Evolutionary conservation across 805 yeast species (phyloP).

Genomic region (Wickerhamiella lipophila): DNA sequence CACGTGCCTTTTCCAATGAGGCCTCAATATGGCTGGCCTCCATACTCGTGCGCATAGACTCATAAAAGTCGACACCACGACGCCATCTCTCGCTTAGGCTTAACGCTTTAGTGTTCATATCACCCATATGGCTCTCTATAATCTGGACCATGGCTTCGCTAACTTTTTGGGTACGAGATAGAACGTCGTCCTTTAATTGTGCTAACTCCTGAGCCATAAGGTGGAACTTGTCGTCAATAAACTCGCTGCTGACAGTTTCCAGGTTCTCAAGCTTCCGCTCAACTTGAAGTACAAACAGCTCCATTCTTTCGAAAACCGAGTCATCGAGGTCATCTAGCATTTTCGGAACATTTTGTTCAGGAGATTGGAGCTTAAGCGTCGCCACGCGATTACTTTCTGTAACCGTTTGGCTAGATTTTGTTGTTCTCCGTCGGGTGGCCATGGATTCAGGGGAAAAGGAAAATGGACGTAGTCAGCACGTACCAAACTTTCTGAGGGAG

Average conservation of each 20-base stretch:
- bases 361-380: neutral
- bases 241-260: constrained; percentile 6
- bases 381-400: neutral
- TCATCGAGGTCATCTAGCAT: constrained; percentile 6
- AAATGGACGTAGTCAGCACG: neutral
- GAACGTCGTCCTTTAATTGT: constrained; percentile 3
- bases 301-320: constrained; percentile 10
- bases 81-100: constrained; percentile 6
- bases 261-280: constrained; percentile 9
- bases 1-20: constrained; percentile 22
- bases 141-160: constrained; percentile 4
- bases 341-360: neutral
- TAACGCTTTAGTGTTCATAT: neutral
- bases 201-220: constrained; percentile 3
- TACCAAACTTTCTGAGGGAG: neutral
- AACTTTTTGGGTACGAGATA: constrained; percentile 1
- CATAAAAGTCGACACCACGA: constrained; percentile 26
- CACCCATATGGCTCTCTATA: constrained; percentile 10
- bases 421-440: neutral
- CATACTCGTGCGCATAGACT: constrained; percentile 24
- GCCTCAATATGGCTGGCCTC: constrained; percentile 26
- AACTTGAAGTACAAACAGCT: constrained; percentile 9
- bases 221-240: constrained; percentile 9
- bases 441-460: neutral
- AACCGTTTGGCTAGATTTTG: neutral